Base-by-base conservation (phyloP, 345 rosid species). In the Toxicodendron radicans region DNA sequence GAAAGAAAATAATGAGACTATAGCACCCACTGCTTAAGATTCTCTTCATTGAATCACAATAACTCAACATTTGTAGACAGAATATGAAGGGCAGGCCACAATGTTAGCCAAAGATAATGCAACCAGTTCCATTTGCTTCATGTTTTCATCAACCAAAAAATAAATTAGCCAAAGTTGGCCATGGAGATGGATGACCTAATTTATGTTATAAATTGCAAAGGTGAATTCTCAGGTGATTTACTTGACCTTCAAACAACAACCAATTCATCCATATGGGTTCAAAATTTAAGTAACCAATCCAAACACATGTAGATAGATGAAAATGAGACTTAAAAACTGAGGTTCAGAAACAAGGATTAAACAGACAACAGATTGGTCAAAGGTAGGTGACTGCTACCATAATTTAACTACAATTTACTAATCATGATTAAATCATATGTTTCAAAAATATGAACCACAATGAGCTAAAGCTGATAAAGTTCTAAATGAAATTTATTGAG, bases 1-100 rank as follows among this genome's bases (percentile, higher is more conserved):
- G 65, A 59, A 80, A 72, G 21, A 32, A 58, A 61, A 23, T 3
- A n/a, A 33, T 70, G 33, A 76, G 45, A 66, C 2, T 12, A 62
- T 3, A 59, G 49, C 46, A 60, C 9, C 24, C 17, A 7, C 45
- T 58, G 60, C 5, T 33, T 14, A 51, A 4, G 3, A 18, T 70
- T 49, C 56, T 48, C 72, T 59, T 63, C 32, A 27, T 27, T 27
- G 30, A 27, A 27, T 27, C 30, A 27, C 30, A 27, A 27, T 48
- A 58, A 58, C 18, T 24, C 38, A 4, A 58, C 16, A 35, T 60
- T 60, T 60, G 38, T 60, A 7, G 12, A n/a, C 3, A 23, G 0
- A 16, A 16, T 17, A 13, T 17, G 14, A 16, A 58, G 38, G 1
- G 33, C 32, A 16, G 43, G 64, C 43, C 41, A 17, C 20, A 58